Base-by-base conservation (phyloP, 2,329 filamentous ascomycete genomes). In the Phialophora chinensis region DNA sequence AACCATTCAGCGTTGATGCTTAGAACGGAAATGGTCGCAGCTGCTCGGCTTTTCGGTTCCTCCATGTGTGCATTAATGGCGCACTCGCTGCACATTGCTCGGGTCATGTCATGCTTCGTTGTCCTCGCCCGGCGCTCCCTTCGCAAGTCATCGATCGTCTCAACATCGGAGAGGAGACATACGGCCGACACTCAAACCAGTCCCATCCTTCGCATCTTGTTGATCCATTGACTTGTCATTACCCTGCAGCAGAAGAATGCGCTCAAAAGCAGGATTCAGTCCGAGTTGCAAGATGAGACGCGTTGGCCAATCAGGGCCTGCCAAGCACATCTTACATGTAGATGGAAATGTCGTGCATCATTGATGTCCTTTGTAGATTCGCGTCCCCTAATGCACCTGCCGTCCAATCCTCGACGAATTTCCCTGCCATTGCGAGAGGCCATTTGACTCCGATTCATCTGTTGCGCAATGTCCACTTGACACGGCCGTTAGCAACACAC, bases 31-130 rank as follows among this genome's bases (percentile, higher is more conserved):
- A 27, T 31, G 17, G 31, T 61, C 54, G 59, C 60, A 49, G 27
- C n/a, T 35, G 38, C 20, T 56, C 60, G 33, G 44, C 52, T 54
- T 42, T 25, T 56, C 60, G 60, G 33, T 61, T 54, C 23, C 29
- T 44, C 35, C 44, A 56, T 47, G 38, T 25, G 50, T 62, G 57
- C 63, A 65, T 65, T 65, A 65, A 65, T 60, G 23, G 57, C 62
- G 56, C 62, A 65, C 29, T 61, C 6, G 17, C 38, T 44, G 38
- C 38, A 44, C 6, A 20, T 44, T 44, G 38, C 35, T 42, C 12
- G 3, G 38, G 38, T 17, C 23, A 61, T 20, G 8, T 23, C 47
- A 27, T 54, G 25, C 33, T 4, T 56, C 17, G 25, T 23, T 54
- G 49, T 12, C 42, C 49, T 35, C 35, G 54, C 17, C 38, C 53